These are phyloP conservation scores for Centaurea solstitialis DNA, from an alignment of 129 eudicot genomes.

Conservation along the genomic window DNA sequence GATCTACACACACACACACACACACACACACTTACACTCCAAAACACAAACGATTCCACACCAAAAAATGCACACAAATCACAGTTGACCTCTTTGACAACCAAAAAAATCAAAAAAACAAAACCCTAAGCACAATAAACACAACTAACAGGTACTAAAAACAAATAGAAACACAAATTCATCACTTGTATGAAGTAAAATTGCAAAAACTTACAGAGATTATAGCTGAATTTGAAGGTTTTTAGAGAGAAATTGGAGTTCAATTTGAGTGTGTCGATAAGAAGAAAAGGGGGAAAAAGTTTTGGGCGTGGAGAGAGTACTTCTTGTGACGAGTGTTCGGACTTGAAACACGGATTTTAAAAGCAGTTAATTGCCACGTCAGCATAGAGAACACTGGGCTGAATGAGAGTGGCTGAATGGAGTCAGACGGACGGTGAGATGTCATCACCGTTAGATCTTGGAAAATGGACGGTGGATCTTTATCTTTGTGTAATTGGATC, in stretches of 20 bases:
- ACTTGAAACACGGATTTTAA: constrained; percentile 37
- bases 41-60: constrained; percentile 8
- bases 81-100: constrained; percentile 9
- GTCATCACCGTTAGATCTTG: not conserved
- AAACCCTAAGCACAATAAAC: constrained; percentile 32
- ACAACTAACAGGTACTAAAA: not conserved
- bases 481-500: not conserved
- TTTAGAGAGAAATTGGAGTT: constrained; percentile 17
- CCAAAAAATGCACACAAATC: not conserved
- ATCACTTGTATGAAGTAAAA: not conserved
- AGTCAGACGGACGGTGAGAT: constrained; percentile 34
- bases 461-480: constrained; percentile 22
- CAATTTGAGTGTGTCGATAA: constrained; percentile 14
- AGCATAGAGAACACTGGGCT: constrained; percentile 12
- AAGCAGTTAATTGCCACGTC: constrained; percentile 27
- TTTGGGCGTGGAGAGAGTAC: constrained; percentile 12
- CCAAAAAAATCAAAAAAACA: not conserved
- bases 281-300: constrained; percentile 13
- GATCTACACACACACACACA: constrained; percentile 23
- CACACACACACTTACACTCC: not conserved
- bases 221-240: constrained; percentile 29
- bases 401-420: constrained; percentile 17
- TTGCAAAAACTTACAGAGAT: constrained; percentile 22
- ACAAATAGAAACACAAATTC: not conserved
- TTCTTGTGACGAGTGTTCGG: constrained; percentile 25